Evolutionary conservation across 495 filamentous ascomycete genomes (phyloP).

Genomic region (Lasiosphaeria hispida): DNA sequence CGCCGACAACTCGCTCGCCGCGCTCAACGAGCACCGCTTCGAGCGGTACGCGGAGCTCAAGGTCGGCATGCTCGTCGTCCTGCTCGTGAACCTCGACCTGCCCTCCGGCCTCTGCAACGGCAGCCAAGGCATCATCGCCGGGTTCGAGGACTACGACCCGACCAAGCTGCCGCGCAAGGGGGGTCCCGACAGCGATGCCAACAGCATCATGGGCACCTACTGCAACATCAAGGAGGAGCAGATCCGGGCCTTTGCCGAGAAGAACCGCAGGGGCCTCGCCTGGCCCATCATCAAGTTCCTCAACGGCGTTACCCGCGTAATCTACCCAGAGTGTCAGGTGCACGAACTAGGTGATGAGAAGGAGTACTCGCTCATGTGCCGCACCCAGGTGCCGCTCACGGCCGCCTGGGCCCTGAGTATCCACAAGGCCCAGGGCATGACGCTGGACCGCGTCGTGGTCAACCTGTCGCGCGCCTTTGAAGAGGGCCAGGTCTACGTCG

Average conservation of each 20-base stretch:
- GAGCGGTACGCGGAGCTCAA: slow-evolving; percentile 63
- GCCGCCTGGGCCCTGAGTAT: slow-evolving; percentile 93
- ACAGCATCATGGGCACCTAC: slow-evolving; percentile 30
- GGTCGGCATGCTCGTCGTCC: slow-evolving; percentile 84
- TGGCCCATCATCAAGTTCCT: slow-evolving; percentile 80
- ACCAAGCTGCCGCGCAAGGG: slow-evolving; percentile 44
- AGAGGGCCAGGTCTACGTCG: slow-evolving; percentile 83
- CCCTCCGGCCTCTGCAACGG: slow-evolving; percentile 78
- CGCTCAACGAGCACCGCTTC: slow-evolving; percentile 54
- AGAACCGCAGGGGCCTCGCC: slow-evolving; percentile 21
- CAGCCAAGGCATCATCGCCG: slow-evolving; percentile 76
- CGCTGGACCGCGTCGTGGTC: slow-evolving; percentile 86
- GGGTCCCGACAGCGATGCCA: slow-evolving; percentile 16
- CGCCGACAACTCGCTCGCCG: slow-evolving; percentile 64
- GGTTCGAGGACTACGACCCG: slow-evolving; percentile 65
- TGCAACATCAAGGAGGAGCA: slow-evolving; percentile 42
- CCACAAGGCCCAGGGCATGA: slow-evolving; percentile 94
- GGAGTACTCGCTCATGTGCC: slow-evolving; percentile 64
- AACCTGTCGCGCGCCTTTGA: slow-evolving; percentile 83
- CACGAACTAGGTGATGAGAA: slow-evolving; percentile 44
- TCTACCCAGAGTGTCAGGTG: slow-evolving; percentile 49
- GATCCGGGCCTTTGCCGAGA: slow-evolving; percentile 31
- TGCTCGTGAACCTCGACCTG: slow-evolving; percentile 87
- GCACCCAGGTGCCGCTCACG: slow-evolving; percentile 78
- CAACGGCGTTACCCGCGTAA: slow-evolving; percentile 35